Base-by-base conservation (phyloP, 2,329 filamentous ascomycete genomes). In the Colletotrichum sp. region DNA sequence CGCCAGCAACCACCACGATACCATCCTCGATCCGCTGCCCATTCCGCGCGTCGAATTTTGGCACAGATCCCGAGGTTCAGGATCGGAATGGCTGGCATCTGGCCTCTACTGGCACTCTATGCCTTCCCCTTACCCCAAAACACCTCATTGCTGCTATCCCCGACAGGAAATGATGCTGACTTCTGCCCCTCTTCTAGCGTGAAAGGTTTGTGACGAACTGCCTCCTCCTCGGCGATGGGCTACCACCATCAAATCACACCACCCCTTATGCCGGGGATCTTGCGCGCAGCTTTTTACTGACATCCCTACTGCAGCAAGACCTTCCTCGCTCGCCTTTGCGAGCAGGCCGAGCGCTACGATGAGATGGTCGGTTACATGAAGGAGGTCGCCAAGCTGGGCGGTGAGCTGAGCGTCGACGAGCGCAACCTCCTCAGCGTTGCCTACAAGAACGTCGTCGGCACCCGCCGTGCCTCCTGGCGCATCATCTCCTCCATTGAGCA, bases 291-390 rank as follows among this genome's bases (percentile, higher is more conserved):
- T 26, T 52, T 52, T 68, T 70, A 71, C 77, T 78, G 70, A 78
- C 69, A 57, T 32, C 63, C 71, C 16, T 65, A 39, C 9, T 67
- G 86, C 87, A 98, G 96, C 94, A 99, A 99, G 94, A 99, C 97
- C 86, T 99, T 99, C 93, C 95, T 99, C 88, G 97, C 97, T 89
- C 94, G 97, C 91, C 96, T 99, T 87, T 99, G 97, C 92, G 97
- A 99, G 95, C 97, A 99, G 93, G 97, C 97, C 87, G 97, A 99
- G 93, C 96, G 96, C 86, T 99, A 99, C 90, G 96, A 99, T 96
- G 97, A 99, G 90, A 99, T 99, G 96, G 96, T 99, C 83, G 96
- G 93, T 86, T 98, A 96, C 91, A 99, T 99, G 97, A 99, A 99
- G 95, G 96, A 98, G 94, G 96, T 99, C 84, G 96, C 96, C 88